These are phyloP conservation scores for Lentithecium fluviatile DNA, from an alignment of 495 filamentous ascomycete genomes.

Conservation along the genomic window DNA sequence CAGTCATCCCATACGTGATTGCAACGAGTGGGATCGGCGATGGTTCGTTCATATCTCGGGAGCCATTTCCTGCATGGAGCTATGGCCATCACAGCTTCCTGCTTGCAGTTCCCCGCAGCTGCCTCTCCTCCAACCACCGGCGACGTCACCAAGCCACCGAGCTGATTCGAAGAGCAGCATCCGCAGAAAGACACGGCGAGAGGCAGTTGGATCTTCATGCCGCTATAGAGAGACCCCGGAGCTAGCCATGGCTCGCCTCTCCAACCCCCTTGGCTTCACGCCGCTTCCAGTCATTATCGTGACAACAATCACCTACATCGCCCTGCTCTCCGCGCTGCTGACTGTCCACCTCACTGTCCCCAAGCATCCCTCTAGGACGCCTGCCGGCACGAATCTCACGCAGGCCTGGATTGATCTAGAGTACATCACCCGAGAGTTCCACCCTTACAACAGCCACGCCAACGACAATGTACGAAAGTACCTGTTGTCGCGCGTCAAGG, in stretches of 20 bases:
- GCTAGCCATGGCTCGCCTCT: conserved; percentile 30
- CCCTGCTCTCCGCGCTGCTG: conserved; percentile 52
- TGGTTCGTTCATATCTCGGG: too few species aligned
- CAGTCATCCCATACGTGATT: too few species aligned
- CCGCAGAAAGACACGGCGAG: neutral
- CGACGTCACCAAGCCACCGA: conserved; percentile 4
- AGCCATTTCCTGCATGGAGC: conserved; percentile 1
- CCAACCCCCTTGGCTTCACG: conserved; percentile 61
- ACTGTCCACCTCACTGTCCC: conserved; percentile 75
- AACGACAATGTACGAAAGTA: conserved; percentile 80
- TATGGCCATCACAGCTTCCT: conserved; percentile 9
- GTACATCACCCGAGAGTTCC: conserved; percentile 68
- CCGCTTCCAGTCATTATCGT: conserved; percentile 46
- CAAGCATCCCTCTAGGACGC: conserved; percentile 57
- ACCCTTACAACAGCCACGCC: conserved; percentile 80
- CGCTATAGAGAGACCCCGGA: conserved; percentile 10
- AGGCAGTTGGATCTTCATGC: conserved; percentile 8
- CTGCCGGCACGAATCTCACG: conserved; percentile 67
- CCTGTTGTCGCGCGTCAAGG: conserved; percentile 68
- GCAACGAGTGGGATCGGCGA: too few species aligned
- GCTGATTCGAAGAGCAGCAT: neutral
- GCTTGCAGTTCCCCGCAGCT: conserved; percentile 23
- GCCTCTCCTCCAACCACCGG: conserved; percentile 27
- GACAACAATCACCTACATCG: conserved; percentile 41
- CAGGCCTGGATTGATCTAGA: conserved; percentile 87